Evolutionary conservation across 106 monocot genomes (phyloP).

Genomic region (Apostasia shenzhenica): DNA sequence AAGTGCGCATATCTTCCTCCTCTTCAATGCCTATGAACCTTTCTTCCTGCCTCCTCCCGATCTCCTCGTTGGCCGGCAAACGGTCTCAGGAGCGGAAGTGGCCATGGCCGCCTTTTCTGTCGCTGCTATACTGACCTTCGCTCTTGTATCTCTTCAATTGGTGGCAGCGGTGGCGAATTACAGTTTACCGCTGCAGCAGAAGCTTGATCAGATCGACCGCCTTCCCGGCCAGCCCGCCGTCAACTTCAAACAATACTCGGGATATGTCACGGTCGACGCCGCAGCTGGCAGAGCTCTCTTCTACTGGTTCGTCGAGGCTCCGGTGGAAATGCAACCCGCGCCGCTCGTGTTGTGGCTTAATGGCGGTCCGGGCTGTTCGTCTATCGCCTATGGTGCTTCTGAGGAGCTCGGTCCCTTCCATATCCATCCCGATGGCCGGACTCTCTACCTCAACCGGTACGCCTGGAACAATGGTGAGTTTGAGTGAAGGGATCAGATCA

Average conservation of each 20-base stretch:
- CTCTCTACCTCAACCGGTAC: constrained; percentile 60
- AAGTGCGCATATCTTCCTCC: background rate
- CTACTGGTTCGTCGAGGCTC: constrained; percentile 87
- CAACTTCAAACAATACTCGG: constrained; percentile 71
- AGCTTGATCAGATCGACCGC: constrained; percentile 47
- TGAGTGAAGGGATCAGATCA: background rate
- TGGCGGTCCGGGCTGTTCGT: constrained; percentile 95
- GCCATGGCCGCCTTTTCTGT: constrained; percentile 7
- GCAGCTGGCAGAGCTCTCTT: constrained; percentile 80
- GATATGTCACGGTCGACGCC: constrained; percentile 78
- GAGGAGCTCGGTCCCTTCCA: constrained; percentile 97
- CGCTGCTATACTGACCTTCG: background rate
- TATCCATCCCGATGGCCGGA: constrained; percentile 63
- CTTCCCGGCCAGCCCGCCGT: constrained; percentile 70
- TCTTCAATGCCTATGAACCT: constrained; percentile 5
- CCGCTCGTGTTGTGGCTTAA: constrained; percentile 96
- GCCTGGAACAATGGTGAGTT: constrained; percentile 81
- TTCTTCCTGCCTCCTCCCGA: background rate
- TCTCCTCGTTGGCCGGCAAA: background rate
- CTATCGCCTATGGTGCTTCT: constrained; percentile 89
- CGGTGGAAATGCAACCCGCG: constrained; percentile 14
- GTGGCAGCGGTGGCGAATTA: background rate
- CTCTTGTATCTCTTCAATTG: background rate
- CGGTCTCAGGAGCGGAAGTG: background rate
- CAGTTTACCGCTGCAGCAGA: constrained; percentile 19